Base-by-base conservation (phyloP, 129 eudicot species). In the Chrysanthemum lavandulifolium region DNA sequence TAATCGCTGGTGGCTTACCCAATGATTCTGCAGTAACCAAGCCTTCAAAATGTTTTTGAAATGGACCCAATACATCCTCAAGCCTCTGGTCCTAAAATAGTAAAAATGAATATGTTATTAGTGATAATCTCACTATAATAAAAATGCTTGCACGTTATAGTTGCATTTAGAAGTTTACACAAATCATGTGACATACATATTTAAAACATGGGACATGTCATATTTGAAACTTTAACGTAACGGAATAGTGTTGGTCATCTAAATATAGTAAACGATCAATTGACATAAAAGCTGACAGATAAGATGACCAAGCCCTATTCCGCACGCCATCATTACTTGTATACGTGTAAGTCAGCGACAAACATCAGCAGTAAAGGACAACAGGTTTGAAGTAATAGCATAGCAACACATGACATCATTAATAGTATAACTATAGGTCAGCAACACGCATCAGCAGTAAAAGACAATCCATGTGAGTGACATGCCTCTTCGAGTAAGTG, bases 1-100 rank as follows among this genome's bases (percentile, higher is more conserved):
- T 47, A 31, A 25, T 52, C 71, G 27, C 61, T 33, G 64, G 74
- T 68, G 69, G 78, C 91, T 89, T 83, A 94, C 99, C 97, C 85
- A 79, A 78, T 70, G 75, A 70, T 76, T 90, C 94, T 4, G 81
- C 81, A 64, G 86, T 78, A 78, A 77, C 69, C 53, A 72, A 90
- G 31, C 91, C 96, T 81, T 86, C 96, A 79, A 94, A 94, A 43
- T 81, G 88, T 84, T 81, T 90, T 84, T 83, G 94, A 71, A 82
- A 81, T 61, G 90, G 93, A 50, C 99, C 99, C 88, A 94, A 72
- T 51, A 83, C 73, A 66, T 57, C 67, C 70, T 94, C 93, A 75
- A 94, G 79, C 86, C 88, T 94, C 71, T 88, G 82, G 56, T 82
- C 99, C 99, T 94, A 63, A 60, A 65, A 71, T 6, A 48, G 62